These are phyloP conservation scores for Phytophthora colocasiae DNA, from an alignment of 352 stramenopile species.

Conservation along the genomic window DNA sequence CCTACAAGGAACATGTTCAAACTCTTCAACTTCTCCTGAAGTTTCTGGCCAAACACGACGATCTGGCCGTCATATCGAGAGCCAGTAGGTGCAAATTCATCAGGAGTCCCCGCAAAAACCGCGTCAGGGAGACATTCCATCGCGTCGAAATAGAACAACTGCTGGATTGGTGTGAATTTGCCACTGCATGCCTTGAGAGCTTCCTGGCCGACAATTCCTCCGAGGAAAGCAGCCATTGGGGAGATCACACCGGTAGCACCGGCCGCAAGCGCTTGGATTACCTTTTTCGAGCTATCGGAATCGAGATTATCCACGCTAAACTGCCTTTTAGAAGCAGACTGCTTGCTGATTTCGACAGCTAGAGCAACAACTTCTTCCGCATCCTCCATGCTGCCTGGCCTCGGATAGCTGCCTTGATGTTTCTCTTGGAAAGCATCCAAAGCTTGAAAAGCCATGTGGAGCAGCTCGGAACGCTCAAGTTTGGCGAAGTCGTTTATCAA, in stretches of 20 bases:
- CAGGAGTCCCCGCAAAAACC: slow-evolving; percentile 45
- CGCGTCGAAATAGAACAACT: slow-evolving; percentile 99
- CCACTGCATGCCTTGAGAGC: slow-evolving; percentile 98
- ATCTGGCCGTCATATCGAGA: slow-evolving; percentile 95
- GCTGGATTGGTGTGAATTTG: slow-evolving; percentile 99
- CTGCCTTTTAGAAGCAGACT: slow-evolving; percentile 73
- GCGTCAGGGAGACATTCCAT: slow-evolving; percentile 95
- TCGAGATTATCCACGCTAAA: slow-evolving; percentile 72
- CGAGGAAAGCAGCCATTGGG: slow-evolving; percentile 97
- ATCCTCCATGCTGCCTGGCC: slow-evolving; percentile 87
- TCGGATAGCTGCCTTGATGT: slow-evolving; percentile 80
- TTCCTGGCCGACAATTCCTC: slow-evolving; percentile 98
- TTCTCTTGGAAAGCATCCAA: slow-evolving; percentile 88
- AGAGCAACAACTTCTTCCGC: slow-evolving; percentile 90
- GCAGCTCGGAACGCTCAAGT: slow-evolving; percentile 91
- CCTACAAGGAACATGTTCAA: slow-evolving; percentile 98
- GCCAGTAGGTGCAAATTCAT: slow-evolving; percentile 72
- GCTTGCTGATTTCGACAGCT: slow-evolving; percentile 71
- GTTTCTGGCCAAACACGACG: slow-evolving; percentile 84
- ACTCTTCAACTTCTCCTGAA: slow-evolving; percentile 87
- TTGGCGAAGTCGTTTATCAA: slow-evolving; percentile 99
- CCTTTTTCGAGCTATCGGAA: slow-evolving; percentile 69
- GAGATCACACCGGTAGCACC: slow-evolving; percentile 92
- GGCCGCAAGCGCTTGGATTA: slow-evolving; percentile 85
- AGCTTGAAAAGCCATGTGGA: slow-evolving; percentile 92